phyloP scores from a whole-genome alignment of 2,329 filamentous ascomycete genomes.

The Ceratocystiopsis sp. region DNA sequence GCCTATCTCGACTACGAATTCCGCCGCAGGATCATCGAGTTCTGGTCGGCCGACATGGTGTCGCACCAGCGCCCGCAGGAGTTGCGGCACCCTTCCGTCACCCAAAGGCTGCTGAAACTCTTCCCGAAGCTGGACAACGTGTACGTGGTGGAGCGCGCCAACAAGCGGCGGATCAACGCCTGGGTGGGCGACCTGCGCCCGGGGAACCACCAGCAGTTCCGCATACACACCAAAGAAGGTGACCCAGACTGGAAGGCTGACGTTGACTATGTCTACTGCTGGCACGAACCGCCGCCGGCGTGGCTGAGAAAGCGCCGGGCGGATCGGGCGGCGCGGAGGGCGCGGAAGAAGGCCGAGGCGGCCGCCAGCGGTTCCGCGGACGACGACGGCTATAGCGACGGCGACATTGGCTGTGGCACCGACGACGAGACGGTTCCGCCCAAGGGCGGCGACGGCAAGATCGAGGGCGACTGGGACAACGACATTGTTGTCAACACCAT shows the following conservation, averaged over 20 bases:
- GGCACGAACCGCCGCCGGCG: conserved; percentile 3
- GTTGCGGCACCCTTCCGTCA: not conserved
- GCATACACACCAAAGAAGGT: not conserved
- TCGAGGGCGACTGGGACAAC: conserved; percentile 8
- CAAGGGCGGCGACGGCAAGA: not conserved
- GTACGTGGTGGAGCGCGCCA: conserved; percentile 6
- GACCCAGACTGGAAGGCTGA: not conserved
- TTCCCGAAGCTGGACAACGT: conserved; percentile 6
- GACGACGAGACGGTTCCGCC: not conserved
- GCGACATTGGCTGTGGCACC: not conserved
- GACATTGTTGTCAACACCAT: conserved; percentile 7
- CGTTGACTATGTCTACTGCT: conserved; percentile 5
- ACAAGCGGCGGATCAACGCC: not conserved
- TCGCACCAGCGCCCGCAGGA: conserved; percentile 3
- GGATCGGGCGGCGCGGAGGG: not conserved
- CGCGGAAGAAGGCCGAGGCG: not conserved
- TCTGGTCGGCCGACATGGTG: not conserved
- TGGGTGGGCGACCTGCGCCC: conserved; percentile 2
- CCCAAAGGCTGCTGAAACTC: not conserved
- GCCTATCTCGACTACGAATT: not conserved
- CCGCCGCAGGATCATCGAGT: not conserved
- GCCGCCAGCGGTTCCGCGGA: not conserved
- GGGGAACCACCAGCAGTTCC: conserved; percentile 1
- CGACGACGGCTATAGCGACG: not conserved
- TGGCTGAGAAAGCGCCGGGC: not conserved